A percentile compares a stretch with the other conserved stretches of the same genome.
Evolutionary conservation across 306 rosid genomes (phyloP).

Genomic region (Prinsepia uniflora): DNA sequence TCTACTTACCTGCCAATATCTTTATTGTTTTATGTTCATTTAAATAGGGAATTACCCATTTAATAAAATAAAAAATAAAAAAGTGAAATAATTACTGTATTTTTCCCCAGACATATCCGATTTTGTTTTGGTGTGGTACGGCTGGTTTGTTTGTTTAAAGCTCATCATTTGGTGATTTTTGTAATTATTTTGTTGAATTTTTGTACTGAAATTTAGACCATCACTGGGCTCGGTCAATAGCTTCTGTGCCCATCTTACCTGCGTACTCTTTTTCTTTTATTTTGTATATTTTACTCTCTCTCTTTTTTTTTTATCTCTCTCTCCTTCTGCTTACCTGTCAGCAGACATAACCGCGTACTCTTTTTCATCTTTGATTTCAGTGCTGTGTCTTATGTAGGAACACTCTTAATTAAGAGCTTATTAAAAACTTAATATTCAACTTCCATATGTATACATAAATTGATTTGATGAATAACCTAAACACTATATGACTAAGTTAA

Average conservation of each 20-base stretch:
- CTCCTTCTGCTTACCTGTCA: constrained; percentile 1
- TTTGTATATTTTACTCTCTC: background rate
- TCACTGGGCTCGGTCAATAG: constrained; percentile 34
- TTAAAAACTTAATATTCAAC: too few species aligned
- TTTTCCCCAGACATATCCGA: background rate
- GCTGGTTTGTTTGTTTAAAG: background rate
- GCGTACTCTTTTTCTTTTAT: background rate
- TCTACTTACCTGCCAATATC: background rate
- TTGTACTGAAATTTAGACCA: background rate
- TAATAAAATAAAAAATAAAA: background rate
- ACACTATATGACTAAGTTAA: too few species aligned
- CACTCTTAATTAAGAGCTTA: too few species aligned
- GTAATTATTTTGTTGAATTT: background rate
- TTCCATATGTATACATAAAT: too few species aligned
- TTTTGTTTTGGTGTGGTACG: background rate
- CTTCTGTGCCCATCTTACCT: constrained; percentile 18
- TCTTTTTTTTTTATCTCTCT: background rate
- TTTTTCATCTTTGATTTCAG: constrained; percentile 11
- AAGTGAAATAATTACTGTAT: background rate
- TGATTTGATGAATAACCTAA: too few species aligned
- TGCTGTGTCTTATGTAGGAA: constrained; percentile 24
- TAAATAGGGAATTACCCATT: background rate
- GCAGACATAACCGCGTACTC: constrained; percentile 22
- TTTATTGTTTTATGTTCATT: background rate
- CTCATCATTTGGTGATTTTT: constrained; percentile 24